A percentile compares a stretch with the other conserved stretches of the same genome.
phyloP scores from a whole-genome alignment of 371 early-diverging fungal species.

The Lichtheimia corymbifera region DNA sequence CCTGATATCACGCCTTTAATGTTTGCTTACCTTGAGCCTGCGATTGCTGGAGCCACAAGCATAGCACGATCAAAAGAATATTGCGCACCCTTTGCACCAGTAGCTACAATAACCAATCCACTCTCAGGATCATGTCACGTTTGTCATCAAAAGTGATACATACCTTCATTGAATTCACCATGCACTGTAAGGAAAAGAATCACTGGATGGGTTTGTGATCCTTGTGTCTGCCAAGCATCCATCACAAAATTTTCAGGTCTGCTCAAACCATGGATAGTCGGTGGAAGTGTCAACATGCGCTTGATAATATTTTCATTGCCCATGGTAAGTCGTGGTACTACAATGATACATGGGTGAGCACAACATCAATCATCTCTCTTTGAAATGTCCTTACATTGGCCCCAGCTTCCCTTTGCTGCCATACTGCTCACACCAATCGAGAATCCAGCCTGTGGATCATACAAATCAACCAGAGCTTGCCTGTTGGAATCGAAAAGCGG shows the following conservation, averaged over 20 bases:
- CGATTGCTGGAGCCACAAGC: slow-evolving; percentile 52
- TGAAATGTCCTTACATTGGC: slow-evolving; percentile 30
- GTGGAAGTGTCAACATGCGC: slow-evolving; percentile 45
- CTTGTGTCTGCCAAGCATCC: slow-evolving; percentile 59
- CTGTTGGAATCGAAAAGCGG: slow-evolving; percentile 45
- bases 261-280: slow-evolving; percentile 47
- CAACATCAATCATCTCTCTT: background rate
- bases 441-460: slow-evolving; percentile 37
- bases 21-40: slow-evolving; percentile 52
- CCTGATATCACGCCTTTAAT: background rate
- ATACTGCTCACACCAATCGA: slow-evolving; percentile 28
- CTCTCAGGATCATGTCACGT: background rate
- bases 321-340: slow-evolving; percentile 14
- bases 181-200: slow-evolving; percentile 49
- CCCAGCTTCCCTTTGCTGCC: slow-evolving; percentile 33
- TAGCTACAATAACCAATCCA: slow-evolving; percentile 6
- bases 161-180: slow-evolving; percentile 59
- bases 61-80: slow-evolving; percentile 59
- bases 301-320: slow-evolving; percentile 33
- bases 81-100: slow-evolving; percentile 21
- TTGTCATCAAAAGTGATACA: background rate
- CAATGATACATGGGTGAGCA: background rate
- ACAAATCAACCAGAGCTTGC: slow-evolving; percentile 32
- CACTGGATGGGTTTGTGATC: slow-evolving; percentile 28
- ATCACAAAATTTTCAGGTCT: slow-evolving; percentile 44